Conservation (phyloP, 257 asterid species). For the Solanum ahanhuiri region DNA sequence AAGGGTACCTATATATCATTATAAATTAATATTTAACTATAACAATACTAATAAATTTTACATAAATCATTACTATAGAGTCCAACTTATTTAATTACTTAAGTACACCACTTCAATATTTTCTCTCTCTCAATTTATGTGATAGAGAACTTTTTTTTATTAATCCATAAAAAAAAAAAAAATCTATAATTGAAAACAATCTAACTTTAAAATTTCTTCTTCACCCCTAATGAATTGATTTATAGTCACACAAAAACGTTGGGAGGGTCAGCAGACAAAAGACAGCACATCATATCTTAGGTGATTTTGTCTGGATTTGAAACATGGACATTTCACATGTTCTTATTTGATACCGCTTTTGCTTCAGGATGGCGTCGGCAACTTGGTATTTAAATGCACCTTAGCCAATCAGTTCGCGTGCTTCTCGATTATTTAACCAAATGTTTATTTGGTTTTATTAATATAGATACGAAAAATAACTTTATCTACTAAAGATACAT, state of each 20-base stretch:
- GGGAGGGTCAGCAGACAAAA: not conserved
- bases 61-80: not conserved
- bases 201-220: too few relatives aligned
- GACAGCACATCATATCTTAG: slow-evolving; percentile 15
- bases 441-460: too few relatives aligned
- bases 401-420: too few relatives aligned
- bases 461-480: too few relatives aligned
- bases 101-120: not conserved
- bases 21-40: not conserved
- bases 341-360: not conserved
- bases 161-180: too few relatives aligned
- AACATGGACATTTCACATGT: slow-evolving; percentile 12
- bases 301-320: slow-evolving; percentile 13
- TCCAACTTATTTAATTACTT: not conserved
- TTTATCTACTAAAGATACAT: too few relatives aligned
- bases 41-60: not conserved
- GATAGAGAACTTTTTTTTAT: too few relatives aligned
- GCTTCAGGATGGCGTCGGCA: not conserved
- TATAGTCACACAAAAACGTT: not conserved
- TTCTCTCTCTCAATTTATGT: not conserved
- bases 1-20: not conserved
- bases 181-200: too few relatives aligned
- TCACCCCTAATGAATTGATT: too few relatives aligned
- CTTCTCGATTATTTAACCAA: too few relatives aligned
- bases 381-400: not conserved